Base-by-base conservation (phyloP, 495 filamentous ascomycete species). In the Neurospora hispaniola region DNA sequence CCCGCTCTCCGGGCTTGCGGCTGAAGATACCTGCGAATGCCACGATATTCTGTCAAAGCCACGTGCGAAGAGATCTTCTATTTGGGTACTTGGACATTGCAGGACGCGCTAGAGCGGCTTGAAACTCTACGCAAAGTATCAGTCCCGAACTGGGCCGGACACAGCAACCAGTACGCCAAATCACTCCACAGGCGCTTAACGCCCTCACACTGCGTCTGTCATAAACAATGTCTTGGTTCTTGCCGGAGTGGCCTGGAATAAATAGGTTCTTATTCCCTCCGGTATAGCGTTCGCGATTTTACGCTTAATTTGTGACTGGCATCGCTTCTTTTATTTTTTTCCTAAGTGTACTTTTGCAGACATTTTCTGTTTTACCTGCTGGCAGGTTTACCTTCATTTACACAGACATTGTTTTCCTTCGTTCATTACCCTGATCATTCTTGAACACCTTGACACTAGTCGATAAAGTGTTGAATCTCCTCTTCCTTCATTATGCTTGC, bases 401-500 rank as follows among this genome's bases (percentile, higher is more conserved):
- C 40, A 66, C 70, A 70, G 18, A 68, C 31, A 69, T 40, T 39
- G 42, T 43, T 43, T 42, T 59, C 70, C 31, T 72, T 71, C 35
- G 35, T 42, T 16, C 48, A 59, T 38, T 66, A 12, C 35, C 35
- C 8, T 27, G 9, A 35, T 66, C 27, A 66, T 66, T 59, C 54
- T 35, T 14, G 2, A 66, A 35, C 54, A 31, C 27, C 54, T 59
- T 27, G 11, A 31, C 42, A 10, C 43, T 41, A 42, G 27, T 27
- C 38, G 18, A 70, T 27, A 42, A 31, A 14, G 27, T 35, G 11
- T 59, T 62, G 70, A 69, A 70, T 42, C 20, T 62, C 9, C 39
- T 31, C 68, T 42, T 6, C 69, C 39, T 42, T 27, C 54, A 74
- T 16, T 71, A 81, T 81, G 79, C 73, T 75, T 18, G 43, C 72